Evolutionary conservation across 2,329 filamentous ascomycete genomes (phyloP).

Genomic region (Colletotrichum liriopes): DNA sequence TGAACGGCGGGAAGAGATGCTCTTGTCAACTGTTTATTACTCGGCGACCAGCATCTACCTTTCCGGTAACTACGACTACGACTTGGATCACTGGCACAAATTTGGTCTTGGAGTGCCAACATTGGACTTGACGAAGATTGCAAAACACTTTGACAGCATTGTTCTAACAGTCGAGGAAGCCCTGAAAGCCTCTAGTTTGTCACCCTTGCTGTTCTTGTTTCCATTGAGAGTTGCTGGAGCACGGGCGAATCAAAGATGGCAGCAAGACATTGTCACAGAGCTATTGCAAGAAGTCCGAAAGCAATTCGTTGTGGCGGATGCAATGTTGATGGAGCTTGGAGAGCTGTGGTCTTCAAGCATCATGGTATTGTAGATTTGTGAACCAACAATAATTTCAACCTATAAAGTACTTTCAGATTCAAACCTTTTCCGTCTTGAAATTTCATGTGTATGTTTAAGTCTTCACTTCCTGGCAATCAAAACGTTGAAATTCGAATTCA

Average conservation of each 20-base stretch:
- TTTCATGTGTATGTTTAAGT: neutral
- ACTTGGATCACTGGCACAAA: constrained; percentile 49
- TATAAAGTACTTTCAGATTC: neutral
- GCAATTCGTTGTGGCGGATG: constrained; percentile 27
- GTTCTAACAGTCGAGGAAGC: constrained; percentile 42
- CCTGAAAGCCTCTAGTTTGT: constrained; percentile 46
- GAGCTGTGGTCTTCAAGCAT: constrained; percentile 10
- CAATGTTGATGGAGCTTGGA: constrained; percentile 20
- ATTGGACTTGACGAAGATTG: constrained; percentile 45
- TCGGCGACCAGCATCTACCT: constrained; percentile 56
- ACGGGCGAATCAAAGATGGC: constrained; percentile 46
- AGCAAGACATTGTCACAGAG: constrained; percentile 45
- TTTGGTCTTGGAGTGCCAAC: constrained; percentile 46
- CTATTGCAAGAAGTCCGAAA: constrained; percentile 40
- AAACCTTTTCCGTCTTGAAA: neutral
- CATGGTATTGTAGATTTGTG: neutral
- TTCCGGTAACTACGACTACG: constrained; percentile 56
- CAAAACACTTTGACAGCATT: constrained; percentile 47
- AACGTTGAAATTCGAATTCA: neutral
- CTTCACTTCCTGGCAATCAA: neutral
- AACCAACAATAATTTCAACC: neutral
- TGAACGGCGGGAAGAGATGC: constrained; percentile 34
- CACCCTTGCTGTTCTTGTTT: constrained; percentile 53
- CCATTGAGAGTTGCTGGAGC: constrained; percentile 54
- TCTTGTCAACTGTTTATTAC: constrained; percentile 47